Base-by-base conservation (phyloP, 2,329 filamentous ascomycete species). In the Aspergillus sp. region DNA sequence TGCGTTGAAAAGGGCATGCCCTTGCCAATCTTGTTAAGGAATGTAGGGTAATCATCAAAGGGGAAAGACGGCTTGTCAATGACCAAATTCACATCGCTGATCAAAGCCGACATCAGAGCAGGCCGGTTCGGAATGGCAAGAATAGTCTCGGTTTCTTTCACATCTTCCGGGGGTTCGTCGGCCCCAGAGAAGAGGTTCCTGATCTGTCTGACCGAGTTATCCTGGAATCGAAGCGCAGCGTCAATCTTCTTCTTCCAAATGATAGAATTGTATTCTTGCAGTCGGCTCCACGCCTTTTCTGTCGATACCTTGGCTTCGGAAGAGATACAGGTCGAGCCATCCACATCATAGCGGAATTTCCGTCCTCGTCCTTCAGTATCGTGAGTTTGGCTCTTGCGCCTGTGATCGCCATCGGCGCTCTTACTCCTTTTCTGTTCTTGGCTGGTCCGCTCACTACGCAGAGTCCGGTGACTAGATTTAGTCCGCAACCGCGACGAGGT, bases 21-120 rank as follows among this genome's bases (percentile, higher is more conserved):
- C 70, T 98, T 98, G n/a, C 93, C 93, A 48, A 97, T 83, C 42
- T 81, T 80, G 61, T 96, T 79, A 28, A 98, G 73, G 62, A 94
- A 98, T 10, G 85, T 79, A 0, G 91, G 86, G 46, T 91, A 81
- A 8, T 95, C 83, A 2, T 80, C 75, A 49, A 94, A 73, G 0
- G 89, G 85, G 62, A 98, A 98, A 0, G 87, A 91, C 0, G 93
- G 93, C 64, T 95, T 96, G 66, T 97, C 93, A 49, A 98, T 76
- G 30, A 82, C 74, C 46, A 98, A 76, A 52, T 91, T 85, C 30
- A 98, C 73, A 62, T 98, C 91, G 50, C 83, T 88, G 55, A 97
- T 82, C 39, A 88, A 71, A 4, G 87, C 77, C 3, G 84, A 79
- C 81, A 94, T 84, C 9, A 98, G 74, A 5, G 86, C 86, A 10